Base-by-base conservation (phyloP, 169 alveolate genomes). In the Cytauxzoon felis region DNA sequence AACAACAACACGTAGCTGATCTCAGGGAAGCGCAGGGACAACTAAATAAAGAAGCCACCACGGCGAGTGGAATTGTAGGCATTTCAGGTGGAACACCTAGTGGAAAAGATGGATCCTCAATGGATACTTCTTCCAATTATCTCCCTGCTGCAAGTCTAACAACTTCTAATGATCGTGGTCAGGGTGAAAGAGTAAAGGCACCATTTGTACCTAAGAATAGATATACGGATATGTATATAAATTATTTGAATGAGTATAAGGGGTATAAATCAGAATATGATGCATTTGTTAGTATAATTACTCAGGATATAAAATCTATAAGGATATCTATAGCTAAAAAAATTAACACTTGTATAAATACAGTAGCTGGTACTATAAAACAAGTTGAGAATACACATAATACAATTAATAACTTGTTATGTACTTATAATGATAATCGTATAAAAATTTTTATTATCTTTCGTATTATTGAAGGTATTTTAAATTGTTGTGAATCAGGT, bases 401-500 rank as follows among this genome's bases (percentile, higher is more conserved):
- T 0, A 65, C 70, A 2, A 33, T 75, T 27, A 33, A 60, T 11
- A 21, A 38, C 34, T 40, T 75, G 1, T 9, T 23, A 7, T 40
- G 54, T 21, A 43, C 62, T 30, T 59, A 58, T 43, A 16, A 38
- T 6, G n/a, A 50, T 21, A 63, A 62, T 21, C 5, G 29, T 5
- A 58, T 40, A n/a, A 27, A 40, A 27, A 11, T 43, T n/a, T 75
- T 49, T 38, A 19, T 56, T 9, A 24, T 40, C 1, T 75, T 64
- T 21, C 63, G 68, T 36, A 64, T 75, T 24, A 41, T 75, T n/a
- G 80, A 75, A 16, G 40, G 54, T 0, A 64, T 75, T 21, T 45
- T 75, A 26, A 54, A 75, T 30, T 56, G 64, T 41, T 75, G 85
- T 45, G 81, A 70, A 11, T 71, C 75, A 7, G 80, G 79, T 8